A percentile compares a stretch with the other conserved stretches of the same genome.
These are phyloP conservation scores for Pisolithus sp. DNA, from an alignment of 768 basidiomycete species.

Conservation along the genomic window DNA sequence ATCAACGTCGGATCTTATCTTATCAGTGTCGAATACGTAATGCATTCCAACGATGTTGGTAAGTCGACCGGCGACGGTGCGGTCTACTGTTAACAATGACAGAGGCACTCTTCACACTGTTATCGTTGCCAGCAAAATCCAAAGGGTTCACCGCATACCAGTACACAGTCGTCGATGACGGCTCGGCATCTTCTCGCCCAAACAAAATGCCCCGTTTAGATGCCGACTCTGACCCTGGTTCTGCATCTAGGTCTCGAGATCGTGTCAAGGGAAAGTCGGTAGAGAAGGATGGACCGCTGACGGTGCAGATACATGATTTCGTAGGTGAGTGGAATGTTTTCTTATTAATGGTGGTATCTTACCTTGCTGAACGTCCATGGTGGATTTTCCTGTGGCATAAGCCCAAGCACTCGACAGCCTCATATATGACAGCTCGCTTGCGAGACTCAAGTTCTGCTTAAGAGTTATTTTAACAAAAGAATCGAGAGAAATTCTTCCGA, in stretches of 20 bases:
- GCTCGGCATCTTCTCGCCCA: slow-evolving; percentile 49
- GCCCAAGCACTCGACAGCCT: slow-evolving; percentile 7
- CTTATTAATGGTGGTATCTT: no score
- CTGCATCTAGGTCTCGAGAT: slow-evolving; percentile 50
- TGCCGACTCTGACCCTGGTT: slow-evolving; percentile 60
- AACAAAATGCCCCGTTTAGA: slow-evolving; percentile 65
- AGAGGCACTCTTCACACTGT: slow-evolving; percentile 31
- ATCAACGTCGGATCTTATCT: not conserved
- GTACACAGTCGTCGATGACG: slow-evolving; percentile 35
- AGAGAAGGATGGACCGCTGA: slow-evolving; percentile 34
- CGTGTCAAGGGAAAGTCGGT: slow-evolving; percentile 16
- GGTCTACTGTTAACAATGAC: slow-evolving; percentile 24
- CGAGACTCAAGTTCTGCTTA: slow-evolving; percentile 32
- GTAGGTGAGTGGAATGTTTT: slow-evolving; percentile 23
- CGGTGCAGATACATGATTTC: slow-evolving; percentile 42
- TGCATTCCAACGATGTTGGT: no score
- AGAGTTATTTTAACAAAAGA: slow-evolving; percentile 36
- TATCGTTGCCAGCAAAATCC: slow-evolving; percentile 47
- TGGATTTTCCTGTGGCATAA: not conserved
- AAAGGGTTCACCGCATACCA: slow-evolving; percentile 41
- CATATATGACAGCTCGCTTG: slow-evolving; percentile 17
- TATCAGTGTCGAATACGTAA: not conserved
- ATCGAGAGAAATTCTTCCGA: slow-evolving; percentile 28
- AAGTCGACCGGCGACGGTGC: not conserved
- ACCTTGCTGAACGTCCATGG: not conserved